phyloP scores from a whole-genome alignment of 148 eudicot genomes.

The Cornus controversa region DNA sequence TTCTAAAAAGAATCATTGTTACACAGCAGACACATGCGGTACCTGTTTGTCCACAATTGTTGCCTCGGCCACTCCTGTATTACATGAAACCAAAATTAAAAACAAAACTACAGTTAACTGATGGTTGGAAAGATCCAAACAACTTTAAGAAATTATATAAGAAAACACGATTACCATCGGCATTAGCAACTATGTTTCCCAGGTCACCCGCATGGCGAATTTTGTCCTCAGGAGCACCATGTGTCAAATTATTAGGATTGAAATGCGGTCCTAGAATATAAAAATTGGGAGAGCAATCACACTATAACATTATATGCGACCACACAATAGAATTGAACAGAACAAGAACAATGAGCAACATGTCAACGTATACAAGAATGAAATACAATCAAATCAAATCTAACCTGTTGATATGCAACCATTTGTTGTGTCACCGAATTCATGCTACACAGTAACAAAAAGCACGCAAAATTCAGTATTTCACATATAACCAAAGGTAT shows the following conservation, averaged over 20 bases:
- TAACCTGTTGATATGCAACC: slow-evolving; percentile 96
- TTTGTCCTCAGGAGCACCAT: slow-evolving; percentile 97
- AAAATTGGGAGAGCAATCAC: background rate
- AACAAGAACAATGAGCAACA: background rate
- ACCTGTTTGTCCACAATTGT: slow-evolving; percentile 86
- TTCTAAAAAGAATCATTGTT: background rate
- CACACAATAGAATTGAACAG: background rate
- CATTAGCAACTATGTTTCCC: slow-evolving; percentile 98
- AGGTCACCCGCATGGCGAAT: slow-evolving; percentile 99
- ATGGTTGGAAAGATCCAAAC: background rate
- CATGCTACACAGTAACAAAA: slow-evolving; percentile 56
- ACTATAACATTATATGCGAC: background rate
- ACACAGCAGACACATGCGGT: background rate
- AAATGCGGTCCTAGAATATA: slow-evolving; percentile 71
- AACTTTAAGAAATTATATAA: background rate
- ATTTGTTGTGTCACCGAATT: slow-evolving; percentile 92
- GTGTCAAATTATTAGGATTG: slow-evolving; percentile 81
- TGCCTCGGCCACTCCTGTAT: slow-evolving; percentile 88
- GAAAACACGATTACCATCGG: slow-evolving; percentile 51
- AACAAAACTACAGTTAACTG: background rate
- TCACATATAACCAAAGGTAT: too few species aligned
- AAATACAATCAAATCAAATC: slow-evolving; percentile 8
- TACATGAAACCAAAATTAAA: background rate
- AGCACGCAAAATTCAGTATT: background rate
- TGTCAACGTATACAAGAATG: slow-evolving; percentile 2